phyloP scores from a whole-genome alignment of 495 filamentous ascomycete species.

The Annulohypoxylon stygium region DNA sequence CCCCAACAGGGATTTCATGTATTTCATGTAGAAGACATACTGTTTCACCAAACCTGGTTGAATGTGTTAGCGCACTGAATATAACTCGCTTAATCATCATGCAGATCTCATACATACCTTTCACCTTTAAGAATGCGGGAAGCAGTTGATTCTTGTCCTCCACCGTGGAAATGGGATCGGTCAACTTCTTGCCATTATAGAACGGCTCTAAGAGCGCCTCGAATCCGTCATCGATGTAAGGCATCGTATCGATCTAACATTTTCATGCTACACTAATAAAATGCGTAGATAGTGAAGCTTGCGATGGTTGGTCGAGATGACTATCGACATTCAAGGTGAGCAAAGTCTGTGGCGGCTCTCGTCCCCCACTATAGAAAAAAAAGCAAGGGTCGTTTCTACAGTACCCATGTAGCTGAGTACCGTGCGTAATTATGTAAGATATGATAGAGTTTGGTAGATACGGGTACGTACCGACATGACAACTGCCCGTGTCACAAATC shows the following conservation, averaged over 20 bases:
- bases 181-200: conserved; percentile 93
- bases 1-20: neutral
- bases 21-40: conserved; percentile 42
- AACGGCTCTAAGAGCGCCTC: conserved; percentile 93
- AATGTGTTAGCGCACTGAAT: conserved; percentile 41
- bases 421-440: conserved; percentile 21
- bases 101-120: conserved; percentile 64
- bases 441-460: neutral
- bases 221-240: conserved; percentile 70
- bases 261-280: conserved; percentile 17
- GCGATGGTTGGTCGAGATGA: conserved; percentile 30
- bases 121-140: conserved; percentile 96
- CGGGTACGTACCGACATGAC: neutral
- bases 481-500: neutral
- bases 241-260: conserved; percentile 53
- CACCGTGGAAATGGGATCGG: conserved; percentile 92
- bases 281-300: conserved; percentile 23
- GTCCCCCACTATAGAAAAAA: conserved; percentile 46
- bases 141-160: conserved; percentile 96
- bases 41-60: conserved; percentile 81
- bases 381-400: neutral
- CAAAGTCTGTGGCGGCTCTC: conserved; percentile 17
- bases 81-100: conserved; percentile 23
- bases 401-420: conserved; percentile 22
- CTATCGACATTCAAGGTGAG: conserved; percentile 25